Conservation (phyloP, 805 yeast species). For the Saturnispora zaruensis region DNA sequence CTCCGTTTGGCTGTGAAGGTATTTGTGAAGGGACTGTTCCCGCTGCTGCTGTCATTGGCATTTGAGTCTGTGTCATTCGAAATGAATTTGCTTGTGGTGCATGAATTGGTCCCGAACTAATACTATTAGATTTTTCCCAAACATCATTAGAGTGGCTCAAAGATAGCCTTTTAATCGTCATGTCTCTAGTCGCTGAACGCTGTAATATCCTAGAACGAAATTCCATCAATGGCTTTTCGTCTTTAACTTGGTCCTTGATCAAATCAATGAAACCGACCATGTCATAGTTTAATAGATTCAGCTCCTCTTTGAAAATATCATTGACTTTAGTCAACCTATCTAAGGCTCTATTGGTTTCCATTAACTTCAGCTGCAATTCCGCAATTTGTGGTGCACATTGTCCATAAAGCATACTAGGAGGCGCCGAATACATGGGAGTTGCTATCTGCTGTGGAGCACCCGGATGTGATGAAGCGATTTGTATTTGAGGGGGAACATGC, state of each 20-base stretch:
- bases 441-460: neutral
- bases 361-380: slow-evolving; percentile 2
- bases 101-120: neutral
- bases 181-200: slow-evolving; percentile 28
- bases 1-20: neutral
- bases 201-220: slow-evolving; percentile 24
- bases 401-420: neutral
- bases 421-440: neutral
- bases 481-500: neutral
- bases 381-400: slow-evolving; percentile 1
- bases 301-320: slow-evolving; percentile 40
- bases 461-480: neutral
- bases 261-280: slow-evolving; percentile 43
- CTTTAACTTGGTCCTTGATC: slow-evolving; percentile 19
- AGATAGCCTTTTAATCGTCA: slow-evolving; percentile 20
- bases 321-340: slow-evolving; percentile 35
- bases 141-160: slow-evolving; percentile 10
- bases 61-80: neutral
- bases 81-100: neutral
- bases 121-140: neutral
- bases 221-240: slow-evolving; percentile 16
- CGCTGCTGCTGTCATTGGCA: slow-evolving; percentile 3
- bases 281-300: slow-evolving; percentile 44
- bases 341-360: slow-evolving; percentile 3
- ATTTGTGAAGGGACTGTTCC: neutral